Percentiles rank a stretch among this genome's conserved stretches.
Evolutionary conservation across 352 stramenopile species (phyloP).

Genomic region (Pythium aphanidermatum): DNA sequence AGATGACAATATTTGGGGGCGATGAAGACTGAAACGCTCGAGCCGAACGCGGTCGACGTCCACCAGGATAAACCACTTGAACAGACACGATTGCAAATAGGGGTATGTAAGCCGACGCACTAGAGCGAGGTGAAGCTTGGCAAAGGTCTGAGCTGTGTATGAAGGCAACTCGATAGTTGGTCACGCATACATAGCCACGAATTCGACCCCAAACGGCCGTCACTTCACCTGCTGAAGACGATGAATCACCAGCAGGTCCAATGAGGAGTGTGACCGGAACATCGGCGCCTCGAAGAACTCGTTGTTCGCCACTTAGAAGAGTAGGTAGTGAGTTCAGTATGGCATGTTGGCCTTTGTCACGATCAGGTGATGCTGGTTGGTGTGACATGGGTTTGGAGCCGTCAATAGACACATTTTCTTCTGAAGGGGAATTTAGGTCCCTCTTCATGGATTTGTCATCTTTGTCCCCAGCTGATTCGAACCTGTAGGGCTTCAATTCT

Average conservation of each 20-base stretch:
- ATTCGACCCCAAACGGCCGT: constrained; percentile 60
- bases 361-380: no score
- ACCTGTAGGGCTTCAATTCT: constrained; percentile 4
- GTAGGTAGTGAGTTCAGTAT: constrained; percentile 3
- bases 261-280: constrained; percentile 55
- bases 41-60: constrained; percentile 46
- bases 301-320: constrained; percentile 31
- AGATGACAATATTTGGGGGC: constrained; percentile 50
- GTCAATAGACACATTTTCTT: no score
- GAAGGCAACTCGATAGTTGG: constrained; percentile 79
- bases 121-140: constrained; percentile 29
- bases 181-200: constrained; percentile 54
- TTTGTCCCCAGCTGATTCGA: not conserved
- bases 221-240: constrained; percentile 27
- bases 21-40: constrained; percentile 44
- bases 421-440: no score
- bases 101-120: constrained; percentile 58
- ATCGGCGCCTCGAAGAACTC: constrained; percentile 31
- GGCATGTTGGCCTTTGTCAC: no score
- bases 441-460: not conserved
- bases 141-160: constrained; percentile 45
- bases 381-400: no score
- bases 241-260: constrained; percentile 45
- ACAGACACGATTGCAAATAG: constrained; percentile 63
- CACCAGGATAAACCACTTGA: constrained; percentile 52